Evolutionary conservation across 306 rosid species (phyloP), one percentile per base, ranked within the genome.

Genomic region (Vigna reflexopilosa): DNA sequence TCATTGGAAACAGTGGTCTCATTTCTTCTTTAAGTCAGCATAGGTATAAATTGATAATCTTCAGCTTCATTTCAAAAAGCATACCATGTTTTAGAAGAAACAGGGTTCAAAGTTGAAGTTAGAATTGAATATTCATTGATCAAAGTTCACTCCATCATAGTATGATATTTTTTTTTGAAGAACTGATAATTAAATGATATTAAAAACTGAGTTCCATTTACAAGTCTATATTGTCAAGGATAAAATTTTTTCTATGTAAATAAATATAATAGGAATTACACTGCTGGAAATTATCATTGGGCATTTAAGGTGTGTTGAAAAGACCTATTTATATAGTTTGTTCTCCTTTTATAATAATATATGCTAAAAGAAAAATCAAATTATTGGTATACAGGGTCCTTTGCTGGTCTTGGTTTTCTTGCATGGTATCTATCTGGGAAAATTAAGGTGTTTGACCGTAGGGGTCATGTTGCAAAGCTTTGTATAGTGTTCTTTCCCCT

Each of bases 401-500:
- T 92, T 30, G 91, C 96, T 1, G 97, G 96, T 59, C 97, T 93
- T 83, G 86, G 90, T 73, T 90, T 84, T 77, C 81, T 90, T 76
- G 89, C 92, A 57, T 87, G 90, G 91, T 93, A 90, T 81, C 65
- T 90, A 40, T 84, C 93, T 9, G 97, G 97, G 45, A 92, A 90
- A 90, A 19, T 87, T 48, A 82, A 80, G 70, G 92, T 44, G 76
- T 92, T 90, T 82, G 96, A 92, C 72, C 92, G 83, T 22, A 82
- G 82, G 49, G 96, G 97, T 20, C 96, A 90, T 80, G 79, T 89
- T 48, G 93, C 90, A 49, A 92, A 92, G 81, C 92, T 90, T 30
- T 92, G 93, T 78, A 49, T 89, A 54, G 83, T 84, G 65, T 78
- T 90, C 77, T 55, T 82, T 42, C 96, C 97, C 5, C 22, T 92